Base-by-base conservation (phyloP, 1,284 basidiomycete genomes). In the Austroboletus novae-zelandiae region DNA sequence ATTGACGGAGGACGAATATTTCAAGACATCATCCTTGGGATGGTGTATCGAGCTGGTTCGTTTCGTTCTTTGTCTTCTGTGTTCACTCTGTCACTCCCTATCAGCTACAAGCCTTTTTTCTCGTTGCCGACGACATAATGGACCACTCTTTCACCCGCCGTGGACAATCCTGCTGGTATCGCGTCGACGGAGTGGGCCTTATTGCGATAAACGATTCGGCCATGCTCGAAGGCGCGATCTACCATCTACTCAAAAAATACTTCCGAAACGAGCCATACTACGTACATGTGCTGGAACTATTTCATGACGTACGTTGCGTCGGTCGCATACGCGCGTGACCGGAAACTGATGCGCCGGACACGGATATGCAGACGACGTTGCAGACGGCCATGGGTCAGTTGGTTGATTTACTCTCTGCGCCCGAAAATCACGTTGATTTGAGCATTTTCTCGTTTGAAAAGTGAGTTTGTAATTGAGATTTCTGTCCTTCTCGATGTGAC, bases 71-170 rank as follows among this genome's bases (percentile, higher is more conserved):
- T 32, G 10, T 23, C 20, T 23, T 4, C 20, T 23, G 20, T 4
- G 20, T 23, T 36, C 14, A 5, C 30, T 13, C 30, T 6, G 2
- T 23, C 20, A 14, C 15, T 14, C 10, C 9, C 20, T 6, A 2
- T 2, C 17, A 96, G 91, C 82, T 98, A 14, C 97, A 99, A 87
- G 94, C 94, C 0, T 98, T 91, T 75, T 98, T 98, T 83, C 83
- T 99, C 50, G 95, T 99, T 50, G 85, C 94, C 20, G 96, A 99
- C 72, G 96, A 99, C 70, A 95, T 99, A 70, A 99, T 98, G 95
- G 97, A 99, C 70, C 71, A 81, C 23, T 92, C 88, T 45, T 85
- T 97, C 62, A 99, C 95, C 7, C 89, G 97, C 39, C 86, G 96
- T n/a, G 89, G 91, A 17, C 94, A 98, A 68, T 91, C 95, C 0